Conservation (phyloP, 1,139 yeast genomes). For the Candida dubliniensis region DNA sequence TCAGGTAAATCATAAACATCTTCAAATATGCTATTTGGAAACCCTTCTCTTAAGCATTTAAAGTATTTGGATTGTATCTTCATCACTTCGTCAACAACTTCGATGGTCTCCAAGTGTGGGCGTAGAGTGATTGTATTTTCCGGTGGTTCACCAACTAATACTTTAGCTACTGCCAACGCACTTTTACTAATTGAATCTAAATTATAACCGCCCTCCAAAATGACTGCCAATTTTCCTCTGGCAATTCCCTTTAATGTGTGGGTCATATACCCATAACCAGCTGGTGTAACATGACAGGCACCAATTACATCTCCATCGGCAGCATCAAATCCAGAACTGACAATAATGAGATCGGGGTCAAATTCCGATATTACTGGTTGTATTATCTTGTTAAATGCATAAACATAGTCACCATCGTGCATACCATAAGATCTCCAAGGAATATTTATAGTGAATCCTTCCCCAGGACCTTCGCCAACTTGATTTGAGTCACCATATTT, state of each 20-base stretch:
- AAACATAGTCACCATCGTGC: constrained; percentile 93
- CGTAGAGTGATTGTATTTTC: constrained; percentile 60
- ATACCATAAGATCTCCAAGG: constrained; percentile 96
- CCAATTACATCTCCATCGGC: constrained; percentile 98
- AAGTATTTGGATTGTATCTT: constrained; percentile 83
- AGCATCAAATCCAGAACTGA: constrained; percentile 96
- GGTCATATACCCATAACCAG: constrained; percentile 96
- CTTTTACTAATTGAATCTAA: constrained; percentile 86
- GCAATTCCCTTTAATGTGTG: constrained; percentile 87
- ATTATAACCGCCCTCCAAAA: constrained; percentile 95
- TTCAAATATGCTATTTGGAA: constrained; percentile 38
- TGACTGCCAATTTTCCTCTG: constrained; percentile 83
- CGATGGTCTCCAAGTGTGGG: constrained; percentile 79
- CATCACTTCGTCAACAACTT: constrained; percentile 81
- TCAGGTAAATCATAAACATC: constrained; percentile 39
- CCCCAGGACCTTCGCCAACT: constrained; percentile 83
- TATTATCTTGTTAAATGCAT: constrained; percentile 86
- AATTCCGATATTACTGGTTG: constrained; percentile 89
- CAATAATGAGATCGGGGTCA: constrained; percentile 88
- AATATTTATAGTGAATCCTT: constrained; percentile 82
- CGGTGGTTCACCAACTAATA: constrained; percentile 93
- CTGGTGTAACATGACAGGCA: constrained; percentile 95
- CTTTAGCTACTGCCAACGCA: constrained; percentile 91
- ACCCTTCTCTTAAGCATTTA: constrained; percentile 81
- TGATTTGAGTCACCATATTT: constrained; percentile 73